These are phyloP conservation scores for Fusarium sp. DNA, from an alignment of 2,329 filamentous ascomycete genomes.

Conservation along the genomic window DNA sequence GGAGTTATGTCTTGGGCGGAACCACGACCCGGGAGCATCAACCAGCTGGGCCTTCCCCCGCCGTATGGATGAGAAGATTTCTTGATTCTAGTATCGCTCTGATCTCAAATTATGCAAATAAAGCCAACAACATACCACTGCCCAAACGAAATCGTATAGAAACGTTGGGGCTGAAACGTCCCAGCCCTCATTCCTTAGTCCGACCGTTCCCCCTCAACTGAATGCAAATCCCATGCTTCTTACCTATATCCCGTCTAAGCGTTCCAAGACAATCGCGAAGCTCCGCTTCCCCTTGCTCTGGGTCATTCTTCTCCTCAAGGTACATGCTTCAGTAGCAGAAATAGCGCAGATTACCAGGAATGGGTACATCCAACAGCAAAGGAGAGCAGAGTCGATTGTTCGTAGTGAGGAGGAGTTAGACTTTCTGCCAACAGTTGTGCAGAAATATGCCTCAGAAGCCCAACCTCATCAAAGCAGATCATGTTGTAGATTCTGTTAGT, in stretches of 20 bases:
- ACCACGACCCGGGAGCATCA: neutral
- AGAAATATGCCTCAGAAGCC: neutral
- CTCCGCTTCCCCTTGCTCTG: neutral
- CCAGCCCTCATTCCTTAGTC: neutral
- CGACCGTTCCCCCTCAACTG: neutral
- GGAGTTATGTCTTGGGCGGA: neutral
- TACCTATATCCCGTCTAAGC: no score
- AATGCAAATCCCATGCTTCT: neutral
- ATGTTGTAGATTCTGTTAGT: neutral
- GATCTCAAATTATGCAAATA: neutral
- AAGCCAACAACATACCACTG: neutral
- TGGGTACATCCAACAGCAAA: no score
- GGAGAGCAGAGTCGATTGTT: no score
- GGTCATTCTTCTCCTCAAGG: neutral
- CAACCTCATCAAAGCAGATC: neutral
- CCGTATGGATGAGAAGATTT: neutral
- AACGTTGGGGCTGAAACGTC: neutral
- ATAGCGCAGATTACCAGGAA: no score
- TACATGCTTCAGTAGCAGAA: no score
- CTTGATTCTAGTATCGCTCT: rapidly evolving
- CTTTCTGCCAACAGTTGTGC: neutral
- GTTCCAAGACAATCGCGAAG: neutral
- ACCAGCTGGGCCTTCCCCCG: neutral
- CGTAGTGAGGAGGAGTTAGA: no score
- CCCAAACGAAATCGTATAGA: neutral